Evolutionary conservation across 2,329 filamentous ascomycete species (phyloP), one percentile per base, ranked within the genome.

Genomic region (Fusarium agapanthi): DNA sequence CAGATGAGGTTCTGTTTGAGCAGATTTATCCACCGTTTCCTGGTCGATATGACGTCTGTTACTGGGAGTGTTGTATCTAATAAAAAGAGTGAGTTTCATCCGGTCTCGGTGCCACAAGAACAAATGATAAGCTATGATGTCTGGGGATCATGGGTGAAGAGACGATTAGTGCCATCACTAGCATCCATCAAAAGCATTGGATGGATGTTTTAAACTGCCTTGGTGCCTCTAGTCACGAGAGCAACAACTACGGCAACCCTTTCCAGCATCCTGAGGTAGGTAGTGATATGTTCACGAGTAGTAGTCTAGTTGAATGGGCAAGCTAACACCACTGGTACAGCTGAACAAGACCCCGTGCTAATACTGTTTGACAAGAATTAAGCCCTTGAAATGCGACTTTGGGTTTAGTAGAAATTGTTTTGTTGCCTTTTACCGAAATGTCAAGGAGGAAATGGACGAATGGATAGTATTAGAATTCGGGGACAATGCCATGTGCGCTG

Each of bases 401-500:
- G 35, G 60, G 56, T 35, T 59, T 57, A 60, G 54, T 43, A n/a
- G 32, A 56, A 50, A 32, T 57, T 28, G 53, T 43, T 37, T 20
- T 22, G 26, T 41, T 35, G 41, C 45, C 38, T 24, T 24, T 34
- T 32, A 35, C 35, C 44, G 40, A 24, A 53, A 50, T 37, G n/a
- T 16, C 16, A 32, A 53, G 15, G 18, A 11, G n/a, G 28, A 30
- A 60, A 50, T 55, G 65, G 69, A 32, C 53, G 56, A 61, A 75
- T 54, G 60, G 71, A 47, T 37, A 57, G 40, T 48, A 60, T 60
- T 48, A 59, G 66, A 67, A 63, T 54, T 61, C 72, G 69, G 67
- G 60, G 40, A 56, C 34, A 47, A n/a, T 45, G 60, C 64, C 79
- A 81, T 81, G 79, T 81, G 79, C 70, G 65, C 51, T 66, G 62